phyloP scores from a whole-genome alignment of 371 early-diverging fungal genomes.

The Mucor circinelloides region DNA sequence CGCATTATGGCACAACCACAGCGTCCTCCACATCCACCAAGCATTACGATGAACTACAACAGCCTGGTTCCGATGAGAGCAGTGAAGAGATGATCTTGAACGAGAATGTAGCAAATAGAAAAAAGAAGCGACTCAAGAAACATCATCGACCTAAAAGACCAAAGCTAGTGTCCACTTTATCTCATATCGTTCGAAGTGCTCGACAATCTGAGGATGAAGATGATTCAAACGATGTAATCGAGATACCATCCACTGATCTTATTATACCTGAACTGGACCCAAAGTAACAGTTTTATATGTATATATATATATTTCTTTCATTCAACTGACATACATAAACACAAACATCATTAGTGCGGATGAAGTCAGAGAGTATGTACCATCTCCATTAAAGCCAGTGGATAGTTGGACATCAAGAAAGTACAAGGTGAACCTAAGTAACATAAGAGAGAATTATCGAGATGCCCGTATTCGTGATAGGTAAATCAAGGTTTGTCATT shows the following conservation, averaged over 20 bases:
- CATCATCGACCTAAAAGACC: constrained; percentile 25
- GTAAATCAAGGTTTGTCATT: not conserved
- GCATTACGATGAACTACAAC: not conserved
- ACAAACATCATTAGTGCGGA: constrained; percentile 24
- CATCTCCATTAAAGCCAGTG: not conserved
- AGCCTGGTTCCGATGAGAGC: constrained; percentile 15
- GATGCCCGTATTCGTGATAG: constrained; percentile 34
- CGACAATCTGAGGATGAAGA: constrained; percentile 27
- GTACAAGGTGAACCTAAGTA: constrained; percentile 32
- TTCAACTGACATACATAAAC: not conserved
- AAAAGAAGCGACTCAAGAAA: constrained; percentile 34
- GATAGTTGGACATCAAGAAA: constrained; percentile 8
- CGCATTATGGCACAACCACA: not conserved
- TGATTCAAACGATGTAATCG: constrained; percentile 22
- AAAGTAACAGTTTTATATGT: constrained; percentile 33
- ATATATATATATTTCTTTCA: not conserved
- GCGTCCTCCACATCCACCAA: not conserved
- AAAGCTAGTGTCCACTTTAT: constrained; percentile 23
- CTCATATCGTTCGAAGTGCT: constrained; percentile 28
- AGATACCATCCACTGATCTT: constrained; percentile 30
- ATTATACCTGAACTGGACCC: constrained; percentile 52
- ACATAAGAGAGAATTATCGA: constrained; percentile 42
- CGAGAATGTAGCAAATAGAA: constrained; percentile 30
- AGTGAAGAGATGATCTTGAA: constrained; percentile 24
- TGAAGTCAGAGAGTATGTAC: constrained; percentile 28